Evolutionary conservation across 2,329 filamentous ascomycete genomes (phyloP).

Genomic region (Xylariaceae sp.): DNA sequence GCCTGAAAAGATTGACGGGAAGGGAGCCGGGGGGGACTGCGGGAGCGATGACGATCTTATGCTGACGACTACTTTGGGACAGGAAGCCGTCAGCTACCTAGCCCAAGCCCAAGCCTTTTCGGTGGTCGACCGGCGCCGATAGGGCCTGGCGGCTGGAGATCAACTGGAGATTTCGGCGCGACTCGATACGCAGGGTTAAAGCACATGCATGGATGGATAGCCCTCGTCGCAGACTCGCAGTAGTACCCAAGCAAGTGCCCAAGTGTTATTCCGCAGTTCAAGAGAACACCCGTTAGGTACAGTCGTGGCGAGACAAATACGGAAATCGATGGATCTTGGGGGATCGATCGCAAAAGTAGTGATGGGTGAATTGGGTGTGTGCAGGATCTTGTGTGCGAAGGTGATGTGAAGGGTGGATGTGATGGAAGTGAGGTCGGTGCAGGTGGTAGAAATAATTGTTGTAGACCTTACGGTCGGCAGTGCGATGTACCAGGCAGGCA

Average conservation of each 20-base stretch:
- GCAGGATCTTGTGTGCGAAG: too few relatives aligned
- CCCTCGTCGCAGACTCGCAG: not conserved
- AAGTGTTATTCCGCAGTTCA: not conserved
- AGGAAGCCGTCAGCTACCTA: conserved; percentile 5
- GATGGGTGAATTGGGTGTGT: too few relatives aligned
- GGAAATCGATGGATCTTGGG: not conserved
- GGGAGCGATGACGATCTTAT: conserved; percentile 18
- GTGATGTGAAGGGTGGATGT: too few relatives aligned
- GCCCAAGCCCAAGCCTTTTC: conserved; percentile 6
- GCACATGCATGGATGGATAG: not conserved
- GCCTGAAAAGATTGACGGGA: conserved; percentile 10
- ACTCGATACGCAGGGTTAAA: conserved; percentile 6
- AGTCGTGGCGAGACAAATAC: conserved; percentile 1
- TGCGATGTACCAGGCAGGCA: too few relatives aligned
- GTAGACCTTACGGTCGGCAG: too few relatives aligned
- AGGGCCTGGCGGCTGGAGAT: conserved; percentile 1
- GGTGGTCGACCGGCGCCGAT: conserved; percentile 11
- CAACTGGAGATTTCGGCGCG: conserved; percentile 5
- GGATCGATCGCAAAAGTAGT: not conserved
- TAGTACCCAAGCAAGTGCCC: not conserved
- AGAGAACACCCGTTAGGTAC: not conserved
- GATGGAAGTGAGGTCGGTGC: too few relatives aligned
- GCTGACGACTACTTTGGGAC: conserved; percentile 16
- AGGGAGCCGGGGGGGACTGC: conserved; percentile 3
- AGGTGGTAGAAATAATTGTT: too few relatives aligned